Base-by-base conservation (phyloP, 2,329 filamentous ascomycete species). In the Apiospora rasikravindrae region DNA sequence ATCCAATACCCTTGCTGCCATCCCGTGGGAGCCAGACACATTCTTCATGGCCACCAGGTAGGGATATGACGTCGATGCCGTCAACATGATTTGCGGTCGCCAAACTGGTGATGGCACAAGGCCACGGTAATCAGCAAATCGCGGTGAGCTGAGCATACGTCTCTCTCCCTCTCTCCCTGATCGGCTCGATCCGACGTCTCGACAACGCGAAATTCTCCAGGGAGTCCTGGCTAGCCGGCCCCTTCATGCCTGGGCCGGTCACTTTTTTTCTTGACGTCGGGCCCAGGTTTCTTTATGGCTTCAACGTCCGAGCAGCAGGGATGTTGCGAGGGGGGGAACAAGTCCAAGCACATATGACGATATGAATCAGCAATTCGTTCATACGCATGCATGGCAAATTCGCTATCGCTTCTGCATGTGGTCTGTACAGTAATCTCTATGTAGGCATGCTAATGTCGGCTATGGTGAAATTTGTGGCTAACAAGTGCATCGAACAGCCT, bases 121-220 rank as follows among this genome's bases (percentile, higher is more conserved):
- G 22, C 19, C 22, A 61, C 37, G 29, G 53, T 16, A 11, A n/a
- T 40, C 33, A 7, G 33, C 19, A 64, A 64, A 19, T 40, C 57
- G 57, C 57, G 57, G 57, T 64, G 53, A 61, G 53, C 19, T 40
- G 11, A 64, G 24, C 57, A 40, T 5, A 40, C 29, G 26, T 37
- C 16, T 16, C 19, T 8, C 57, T 40, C 57, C 19, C 57, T 40
- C 57, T 29, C 57, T 64, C 57, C 57, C 57, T 64, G 57, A 64
- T 64, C 57, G 57, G 57, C 57, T 64, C 57, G 57, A 64, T 64
- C 57, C 57, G 57, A 64, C 57, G 57, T 64, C 57, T 64, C 57
- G 57, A 64, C 57, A 13, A 40, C 40, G 57, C 29, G 33, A 24
- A 19, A 64, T 64, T 64, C 40, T 64, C 57, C 29, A 64, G 57